Conservation (phyloP, 306 rosid species). For the Cucumis melo region DNA sequence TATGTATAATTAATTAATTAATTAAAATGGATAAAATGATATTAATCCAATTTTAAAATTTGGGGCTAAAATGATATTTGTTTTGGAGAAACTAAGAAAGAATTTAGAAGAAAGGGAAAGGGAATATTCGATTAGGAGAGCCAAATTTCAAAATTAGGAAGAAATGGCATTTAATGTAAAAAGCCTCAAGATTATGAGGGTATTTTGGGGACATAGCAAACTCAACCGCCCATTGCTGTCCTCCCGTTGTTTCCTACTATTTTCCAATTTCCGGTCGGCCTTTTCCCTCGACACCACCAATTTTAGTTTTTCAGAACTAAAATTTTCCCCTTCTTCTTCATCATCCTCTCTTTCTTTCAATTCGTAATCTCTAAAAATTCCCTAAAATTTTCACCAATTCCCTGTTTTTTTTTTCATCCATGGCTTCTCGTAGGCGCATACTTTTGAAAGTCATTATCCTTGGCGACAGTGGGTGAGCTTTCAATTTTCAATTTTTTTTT, state of each 20-base stretch:
- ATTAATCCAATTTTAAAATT: background rate
- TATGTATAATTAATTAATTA: no score
- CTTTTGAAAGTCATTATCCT: conserved; percentile 93
- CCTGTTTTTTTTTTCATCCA: conserved; percentile 16
- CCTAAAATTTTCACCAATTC: background rate
- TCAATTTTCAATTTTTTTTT: background rate
- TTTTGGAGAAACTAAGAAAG: background rate
- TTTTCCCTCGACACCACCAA: background rate
- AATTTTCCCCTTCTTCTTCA: background rate
- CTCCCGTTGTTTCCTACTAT: background rate
- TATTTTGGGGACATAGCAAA: background rate
- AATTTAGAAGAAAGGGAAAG: background rate
- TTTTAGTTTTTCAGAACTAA: background rate
- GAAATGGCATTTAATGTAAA: background rate
- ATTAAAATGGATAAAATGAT: no score
- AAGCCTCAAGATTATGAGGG: background rate
- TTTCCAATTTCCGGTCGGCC: conserved; percentile 7
- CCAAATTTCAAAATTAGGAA: background rate
- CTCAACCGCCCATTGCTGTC: conserved; percentile 2
- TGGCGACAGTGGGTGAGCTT: conserved; percentile 89
- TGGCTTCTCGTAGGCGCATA: conserved; percentile 99
- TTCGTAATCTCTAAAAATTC: background rate
- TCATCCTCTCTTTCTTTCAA: background rate
- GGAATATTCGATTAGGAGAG: background rate
- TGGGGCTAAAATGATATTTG: background rate